phyloP scores from a whole-genome alignment of 2,329 filamentous ascomycete species.

The Mycosphaerella sp. region DNA sequence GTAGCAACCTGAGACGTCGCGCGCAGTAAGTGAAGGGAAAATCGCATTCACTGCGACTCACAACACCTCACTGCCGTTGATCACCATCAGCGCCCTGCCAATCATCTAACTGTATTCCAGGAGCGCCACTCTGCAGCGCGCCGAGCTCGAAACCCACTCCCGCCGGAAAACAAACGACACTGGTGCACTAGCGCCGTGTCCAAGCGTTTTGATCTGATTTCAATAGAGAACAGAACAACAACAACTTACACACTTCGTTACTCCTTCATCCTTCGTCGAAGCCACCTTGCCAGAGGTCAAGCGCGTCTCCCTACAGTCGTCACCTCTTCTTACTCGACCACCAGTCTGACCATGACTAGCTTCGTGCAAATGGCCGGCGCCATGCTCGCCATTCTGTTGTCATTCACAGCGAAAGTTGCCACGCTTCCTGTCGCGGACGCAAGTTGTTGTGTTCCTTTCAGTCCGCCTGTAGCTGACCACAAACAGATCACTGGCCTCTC shows the following conservation, averaged over 20 bases:
- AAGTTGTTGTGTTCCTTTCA: neutral
- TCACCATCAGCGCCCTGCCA: no score
- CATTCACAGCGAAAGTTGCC: neutral
- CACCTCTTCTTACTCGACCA: neutral
- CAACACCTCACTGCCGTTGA: neutral
- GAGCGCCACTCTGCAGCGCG: no score
- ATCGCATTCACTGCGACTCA: neutral
- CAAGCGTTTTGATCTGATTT: neutral
- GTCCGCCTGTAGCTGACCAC: neutral
- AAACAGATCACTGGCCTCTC: neutral
- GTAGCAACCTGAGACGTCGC: neutral
- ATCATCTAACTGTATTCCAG: no score
- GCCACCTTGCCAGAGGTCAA: neutral
- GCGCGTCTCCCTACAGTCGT: neutral
- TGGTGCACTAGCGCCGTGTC: neutral
- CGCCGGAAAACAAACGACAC: no score
- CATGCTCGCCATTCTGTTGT: neutral
- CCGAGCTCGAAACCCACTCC: no score
- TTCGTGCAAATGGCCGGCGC: slow-evolving; percentile 1
- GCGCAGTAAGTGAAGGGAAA: neutral
- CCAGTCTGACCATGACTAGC: slow-evolving; percentile 1
- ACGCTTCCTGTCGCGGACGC: neutral
- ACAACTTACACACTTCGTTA: neutral
- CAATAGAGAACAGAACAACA: neutral
- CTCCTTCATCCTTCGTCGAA: neutral